Conservation (phyloP, 495 filamentous ascomycete genomes). For the Neurospora sp. region DNA sequence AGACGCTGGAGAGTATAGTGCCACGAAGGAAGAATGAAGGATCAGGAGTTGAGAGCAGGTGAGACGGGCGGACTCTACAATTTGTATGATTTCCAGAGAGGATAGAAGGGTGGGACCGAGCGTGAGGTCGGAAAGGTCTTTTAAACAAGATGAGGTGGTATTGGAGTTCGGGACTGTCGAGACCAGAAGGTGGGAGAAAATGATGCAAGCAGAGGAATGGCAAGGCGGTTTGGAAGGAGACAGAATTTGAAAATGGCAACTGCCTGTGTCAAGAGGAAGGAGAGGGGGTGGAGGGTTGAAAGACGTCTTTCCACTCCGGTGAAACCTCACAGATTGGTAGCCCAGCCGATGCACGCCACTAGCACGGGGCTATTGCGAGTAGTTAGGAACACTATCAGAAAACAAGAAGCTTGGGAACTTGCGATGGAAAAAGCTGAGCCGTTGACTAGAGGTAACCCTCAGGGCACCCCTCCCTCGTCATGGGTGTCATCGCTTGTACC, state of each 20-base stretch:
- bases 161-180: neutral
- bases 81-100: neutral
- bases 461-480: neutral
- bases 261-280: neutral
- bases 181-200: neutral
- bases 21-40: neutral
- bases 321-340: neutral
- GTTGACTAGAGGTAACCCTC: neutral
- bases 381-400: neutral
- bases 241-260: neutral
- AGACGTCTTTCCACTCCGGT: neutral
- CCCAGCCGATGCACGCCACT: neutral
- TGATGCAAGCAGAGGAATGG: neutral
- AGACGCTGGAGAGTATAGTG: conserved; percentile 7
- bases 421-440: neutral
- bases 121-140: neutral
- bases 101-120: neutral
- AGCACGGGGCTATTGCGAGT: neutral
- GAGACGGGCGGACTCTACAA: neutral
- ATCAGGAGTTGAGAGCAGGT: neutral
- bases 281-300: neutral
- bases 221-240: neutral
- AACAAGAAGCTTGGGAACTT: neutral
- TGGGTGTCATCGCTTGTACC: neutral
- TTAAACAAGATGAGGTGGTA: neutral